Conservation (phyloP, 2,329 filamentous ascomycete species). For the Talaromyces piceae region DNA sequence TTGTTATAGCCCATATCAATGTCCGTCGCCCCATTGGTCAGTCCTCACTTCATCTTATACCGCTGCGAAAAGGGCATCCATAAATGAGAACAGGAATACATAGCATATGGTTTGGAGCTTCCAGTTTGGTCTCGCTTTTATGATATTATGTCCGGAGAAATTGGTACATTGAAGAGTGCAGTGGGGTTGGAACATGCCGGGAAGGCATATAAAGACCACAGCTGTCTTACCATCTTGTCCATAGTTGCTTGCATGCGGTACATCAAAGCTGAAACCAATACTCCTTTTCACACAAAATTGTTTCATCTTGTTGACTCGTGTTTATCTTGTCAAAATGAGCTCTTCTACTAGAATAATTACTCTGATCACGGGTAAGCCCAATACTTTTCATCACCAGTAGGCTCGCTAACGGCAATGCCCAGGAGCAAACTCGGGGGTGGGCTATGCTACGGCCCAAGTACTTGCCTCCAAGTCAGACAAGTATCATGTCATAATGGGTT, state of each 20-base stretch:
- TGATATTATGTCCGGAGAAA: background rate
- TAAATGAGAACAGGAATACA: too few species aligned
- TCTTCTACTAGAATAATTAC: background rate
- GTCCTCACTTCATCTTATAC: background rate
- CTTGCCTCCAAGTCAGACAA: constrained; percentile 14
- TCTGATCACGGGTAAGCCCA: background rate
- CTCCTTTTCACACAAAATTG: background rate
- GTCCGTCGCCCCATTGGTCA: background rate
- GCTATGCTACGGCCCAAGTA: constrained; percentile 17
- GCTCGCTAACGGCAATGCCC: background rate
- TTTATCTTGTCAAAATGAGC: background rate
- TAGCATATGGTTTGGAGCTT: background rate
- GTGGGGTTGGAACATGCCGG: background rate
- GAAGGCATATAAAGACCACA: background rate
- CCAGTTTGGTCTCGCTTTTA: background rate
- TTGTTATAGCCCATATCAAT: background rate
- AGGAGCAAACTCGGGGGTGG: constrained; percentile 23
- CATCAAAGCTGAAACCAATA: background rate
- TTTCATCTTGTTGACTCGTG: background rate
- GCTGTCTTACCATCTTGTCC: background rate
- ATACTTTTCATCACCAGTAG: background rate
- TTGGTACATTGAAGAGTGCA: background rate
- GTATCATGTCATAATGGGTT: constrained; percentile 8
- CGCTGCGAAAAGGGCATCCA: too few species aligned
- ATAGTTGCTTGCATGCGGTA: background rate